phyloP scores from a whole-genome alignment of 805 yeast genomes.

The Allodekkera sacchari region DNA sequence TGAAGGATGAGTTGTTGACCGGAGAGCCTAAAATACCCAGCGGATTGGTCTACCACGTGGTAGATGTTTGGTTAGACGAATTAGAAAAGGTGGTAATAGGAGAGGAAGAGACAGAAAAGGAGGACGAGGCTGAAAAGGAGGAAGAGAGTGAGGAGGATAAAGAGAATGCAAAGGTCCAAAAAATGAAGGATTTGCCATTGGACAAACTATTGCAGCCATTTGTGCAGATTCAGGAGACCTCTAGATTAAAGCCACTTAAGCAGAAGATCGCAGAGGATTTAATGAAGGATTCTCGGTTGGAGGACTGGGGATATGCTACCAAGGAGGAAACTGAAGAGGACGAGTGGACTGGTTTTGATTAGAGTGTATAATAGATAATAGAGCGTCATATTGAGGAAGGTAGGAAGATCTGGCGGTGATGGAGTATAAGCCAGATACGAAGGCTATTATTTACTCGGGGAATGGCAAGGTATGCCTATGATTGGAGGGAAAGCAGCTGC shows the following conservation, averaged over 20 bases:
- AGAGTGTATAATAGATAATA: slow-evolving; percentile 10
- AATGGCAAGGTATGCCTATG: too few species aligned
- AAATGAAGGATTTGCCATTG: slow-evolving; percentile 38
- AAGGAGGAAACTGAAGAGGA: slow-evolving; percentile 13
- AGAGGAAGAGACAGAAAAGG: slow-evolving; percentile 28
- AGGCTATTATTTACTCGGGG: too few species aligned
- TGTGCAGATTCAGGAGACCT: slow-evolving; percentile 36
- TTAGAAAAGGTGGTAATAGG: slow-evolving; percentile 57
- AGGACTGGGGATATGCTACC: slow-evolving; percentile 44
- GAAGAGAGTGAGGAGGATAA: slow-evolving; percentile 9
- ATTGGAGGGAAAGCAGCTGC: too few species aligned
- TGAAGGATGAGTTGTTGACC: slow-evolving; percentile 30
- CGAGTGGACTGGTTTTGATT: slow-evolving; percentile 18
- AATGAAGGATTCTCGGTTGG: slow-evolving; percentile 52
- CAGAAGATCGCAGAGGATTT: slow-evolving; percentile 59
- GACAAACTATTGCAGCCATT: slow-evolving; percentile 53
- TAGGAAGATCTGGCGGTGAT: too few species aligned
- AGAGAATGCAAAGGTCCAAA: slow-evolving; percentile 26
- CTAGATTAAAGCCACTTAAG: slow-evolving; percentile 54
- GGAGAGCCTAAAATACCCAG: slow-evolving; percentile 54
- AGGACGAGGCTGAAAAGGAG: slow-evolving; percentile 13
- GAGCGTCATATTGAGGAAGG: not conserved
- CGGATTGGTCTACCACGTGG: slow-evolving; percentile 76
- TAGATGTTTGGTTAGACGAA: slow-evolving; percentile 82
- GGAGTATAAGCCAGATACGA: too few species aligned